Evolutionary conservation across 768 basidiomycete species (phyloP).

Genomic region (Lactarius vividus): DNA sequence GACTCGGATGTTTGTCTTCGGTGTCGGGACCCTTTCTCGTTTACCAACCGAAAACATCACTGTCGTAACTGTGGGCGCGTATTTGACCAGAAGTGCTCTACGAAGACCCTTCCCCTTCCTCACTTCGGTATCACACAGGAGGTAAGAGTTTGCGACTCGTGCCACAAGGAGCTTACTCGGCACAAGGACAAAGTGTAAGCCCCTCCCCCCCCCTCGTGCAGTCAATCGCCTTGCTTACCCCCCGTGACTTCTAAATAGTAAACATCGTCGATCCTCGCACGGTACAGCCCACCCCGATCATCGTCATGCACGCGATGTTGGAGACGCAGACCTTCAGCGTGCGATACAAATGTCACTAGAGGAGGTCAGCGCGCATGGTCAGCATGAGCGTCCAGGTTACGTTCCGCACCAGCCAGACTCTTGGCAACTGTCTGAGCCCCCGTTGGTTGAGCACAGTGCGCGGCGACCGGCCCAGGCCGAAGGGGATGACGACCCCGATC

Average conservation of each 20-base stretch:
- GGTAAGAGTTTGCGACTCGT: conserved; percentile 92
- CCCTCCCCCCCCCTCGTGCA: conserved; percentile 14
- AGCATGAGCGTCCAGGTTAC: conserved; percentile 57
- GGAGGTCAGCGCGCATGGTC: conserved; percentile 55
- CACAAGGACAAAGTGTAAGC: conserved; percentile 57
- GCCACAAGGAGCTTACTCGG: conserved; percentile 72
- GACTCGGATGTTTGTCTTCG: conserved; percentile 94
- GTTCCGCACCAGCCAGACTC: conserved; percentile 58
- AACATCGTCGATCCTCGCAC: conserved; percentile 52
- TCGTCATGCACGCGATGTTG: conserved; percentile 55
- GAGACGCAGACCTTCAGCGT: conserved; percentile 87
- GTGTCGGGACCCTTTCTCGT: conserved; percentile 86
- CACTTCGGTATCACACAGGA: conserved; percentile 91
- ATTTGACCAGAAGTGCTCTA: conserved; percentile 92
- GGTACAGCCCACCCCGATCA: conserved; percentile 55
- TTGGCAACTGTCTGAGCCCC: conserved; percentile 69
- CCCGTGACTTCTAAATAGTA: conserved; percentile 33
- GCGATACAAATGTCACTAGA: conserved; percentile 90
- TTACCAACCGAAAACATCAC: conserved; percentile 97
- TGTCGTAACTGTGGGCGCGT: conserved; percentile 98
- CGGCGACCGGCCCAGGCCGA: conserved; percentile 36
- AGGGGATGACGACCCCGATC: conserved; percentile 89
- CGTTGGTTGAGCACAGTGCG: conserved; percentile 44
- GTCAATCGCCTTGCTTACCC: conserved; percentile 28
- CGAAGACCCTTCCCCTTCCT: conserved; percentile 78